Evolutionary conservation across 225 moss, liverwort and hornwort genomes (phyloP), one percentile per base, ranked within the genome.

Genomic region (Bryum argenteum): DNA sequence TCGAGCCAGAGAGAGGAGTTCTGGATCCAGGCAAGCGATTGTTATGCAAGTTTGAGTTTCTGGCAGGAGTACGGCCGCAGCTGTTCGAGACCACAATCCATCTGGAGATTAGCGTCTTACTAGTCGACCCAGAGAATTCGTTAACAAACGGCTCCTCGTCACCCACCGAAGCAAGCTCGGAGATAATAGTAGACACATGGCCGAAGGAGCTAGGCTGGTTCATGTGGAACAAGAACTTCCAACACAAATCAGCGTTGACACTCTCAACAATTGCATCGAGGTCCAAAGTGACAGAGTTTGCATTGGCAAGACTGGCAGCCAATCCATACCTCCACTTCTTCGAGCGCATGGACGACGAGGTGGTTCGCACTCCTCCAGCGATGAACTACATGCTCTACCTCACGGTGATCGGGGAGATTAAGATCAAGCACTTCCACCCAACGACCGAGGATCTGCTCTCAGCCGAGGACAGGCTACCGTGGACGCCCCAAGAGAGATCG

Each of bases 131-230:
- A n/a, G 81, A 68, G 26, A 77, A 77, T 58, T 78, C 88, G 21
- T 47, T 79, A 48, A 79, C 70, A 11, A 57, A 73, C 17, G 10
- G 41, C 0, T 74, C 72, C 20, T 75, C 79, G 40, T 26, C 86
- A 39, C 77, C 82, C 50, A 72, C 69, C 8, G 83, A 89, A 67
- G 61, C 84, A 4, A 71, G 64, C 20, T 81, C 83, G 14, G 91
- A 96, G 77, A 83, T 96, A 8, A 76, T 89, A 4, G 54, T 82
- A 4, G 87, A 96, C 33, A 96, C 91, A n/a, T 93, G 96, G 93
- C 89, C 90, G 2, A 84, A 79, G 52, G 74, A 90, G 28, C 87
- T 96, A 0, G 85, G 88, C 10, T 48, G 74, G 13, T 79, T 69
- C 26, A 83, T 66, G 47, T 93, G 91, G 85, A 90, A 91, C 38